Percentiles rank a stretch among this genome's conserved stretches.
phyloP scores from a whole-genome alignment of 2,329 filamentous ascomycete genomes.

The Exophiala mesophila region DNA sequence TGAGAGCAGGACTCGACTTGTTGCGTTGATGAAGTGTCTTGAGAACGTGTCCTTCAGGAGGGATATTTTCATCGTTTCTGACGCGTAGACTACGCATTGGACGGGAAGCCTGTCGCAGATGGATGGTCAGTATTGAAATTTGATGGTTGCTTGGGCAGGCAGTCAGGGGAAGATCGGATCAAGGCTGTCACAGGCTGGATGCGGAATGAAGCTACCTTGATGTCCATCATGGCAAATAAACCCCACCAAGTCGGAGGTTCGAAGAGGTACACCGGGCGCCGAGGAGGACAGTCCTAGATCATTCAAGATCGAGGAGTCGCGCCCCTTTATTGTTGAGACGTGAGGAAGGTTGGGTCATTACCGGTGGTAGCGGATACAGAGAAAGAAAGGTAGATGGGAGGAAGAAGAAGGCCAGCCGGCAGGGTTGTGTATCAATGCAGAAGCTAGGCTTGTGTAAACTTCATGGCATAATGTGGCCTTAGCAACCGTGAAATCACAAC shows the following conservation, averaged over 20 bases:
- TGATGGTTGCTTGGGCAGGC: no score
- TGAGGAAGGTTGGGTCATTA: conserved; percentile 10
- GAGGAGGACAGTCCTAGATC: background rate
- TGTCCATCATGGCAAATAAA: conserved; percentile 38
- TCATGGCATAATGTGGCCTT: conserved; percentile 19
- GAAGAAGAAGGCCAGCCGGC: conserved; percentile 13
- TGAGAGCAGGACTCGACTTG: conserved; percentile 69
- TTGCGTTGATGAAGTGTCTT: conserved; percentile 70
- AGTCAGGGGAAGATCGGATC: background rate
- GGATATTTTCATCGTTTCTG: conserved; percentile 66
- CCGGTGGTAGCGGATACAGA: conserved; percentile 10
- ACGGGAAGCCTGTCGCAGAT: conserved; percentile 60
- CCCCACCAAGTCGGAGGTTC: background rate
- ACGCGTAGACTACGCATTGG: conserved; percentile 55
- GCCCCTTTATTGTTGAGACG: conserved; percentile 13
- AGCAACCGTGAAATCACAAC: conserved; percentile 19
- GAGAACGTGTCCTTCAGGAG: conserved; percentile 42
- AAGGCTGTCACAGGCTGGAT: conserved; percentile 2
- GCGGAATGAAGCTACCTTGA: conserved; percentile 38
- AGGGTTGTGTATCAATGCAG: conserved; percentile 19
- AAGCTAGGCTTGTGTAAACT: conserved; percentile 20
- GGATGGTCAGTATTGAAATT: conserved; percentile 18
- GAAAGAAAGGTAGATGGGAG: conserved; percentile 16
- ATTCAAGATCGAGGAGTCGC: conserved; percentile 10
- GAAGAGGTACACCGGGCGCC: background rate